Evolutionary conservation across 306 rosid species (phyloP).

Genomic region (Aeschynomene evenia): DNA sequence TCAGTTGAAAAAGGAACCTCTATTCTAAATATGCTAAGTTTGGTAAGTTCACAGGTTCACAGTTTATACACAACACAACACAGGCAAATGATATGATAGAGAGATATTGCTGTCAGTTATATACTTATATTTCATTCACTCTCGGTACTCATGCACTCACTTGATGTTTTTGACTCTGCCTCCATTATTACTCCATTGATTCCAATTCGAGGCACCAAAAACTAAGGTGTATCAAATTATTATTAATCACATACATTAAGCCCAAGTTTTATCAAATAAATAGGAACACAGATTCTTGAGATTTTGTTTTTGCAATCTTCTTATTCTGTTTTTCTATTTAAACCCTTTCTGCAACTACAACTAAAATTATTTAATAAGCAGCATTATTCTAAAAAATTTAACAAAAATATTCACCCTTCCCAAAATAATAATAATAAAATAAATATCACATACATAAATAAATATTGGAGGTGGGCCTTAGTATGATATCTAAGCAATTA

Average conservation of each 20-base stretch:
- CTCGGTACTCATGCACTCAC: not conserved
- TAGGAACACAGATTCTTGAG: not conserved
- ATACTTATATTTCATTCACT: no score
- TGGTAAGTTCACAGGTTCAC: constrained; percentile 24
- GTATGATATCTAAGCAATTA: no score
- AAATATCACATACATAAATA: no score
- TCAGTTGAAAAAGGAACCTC: not conserved
- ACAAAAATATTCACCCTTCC: no score
- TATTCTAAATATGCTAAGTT: not conserved
- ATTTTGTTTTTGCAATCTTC: no score
- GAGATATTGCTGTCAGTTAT: not conserved
- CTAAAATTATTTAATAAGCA: no score
- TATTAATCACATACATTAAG: no score
- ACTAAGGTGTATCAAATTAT: not conserved
- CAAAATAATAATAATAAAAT: no score
- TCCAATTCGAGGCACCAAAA: not conserved
- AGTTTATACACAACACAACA: not conserved
- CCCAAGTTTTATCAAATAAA: not conserved
- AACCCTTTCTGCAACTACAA: no score
- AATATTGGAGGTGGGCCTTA: no score
- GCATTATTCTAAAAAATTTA: no score
- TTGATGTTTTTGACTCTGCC: not conserved
- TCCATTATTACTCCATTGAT: not conserved
- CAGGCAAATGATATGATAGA: not conserved
- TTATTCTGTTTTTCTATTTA: no score